These are phyloP conservation scores for Gaeumannomyces sp. DNA, from an alignment of 2,329 filamentous ascomycete genomes.

Conservation along the genomic window DNA sequence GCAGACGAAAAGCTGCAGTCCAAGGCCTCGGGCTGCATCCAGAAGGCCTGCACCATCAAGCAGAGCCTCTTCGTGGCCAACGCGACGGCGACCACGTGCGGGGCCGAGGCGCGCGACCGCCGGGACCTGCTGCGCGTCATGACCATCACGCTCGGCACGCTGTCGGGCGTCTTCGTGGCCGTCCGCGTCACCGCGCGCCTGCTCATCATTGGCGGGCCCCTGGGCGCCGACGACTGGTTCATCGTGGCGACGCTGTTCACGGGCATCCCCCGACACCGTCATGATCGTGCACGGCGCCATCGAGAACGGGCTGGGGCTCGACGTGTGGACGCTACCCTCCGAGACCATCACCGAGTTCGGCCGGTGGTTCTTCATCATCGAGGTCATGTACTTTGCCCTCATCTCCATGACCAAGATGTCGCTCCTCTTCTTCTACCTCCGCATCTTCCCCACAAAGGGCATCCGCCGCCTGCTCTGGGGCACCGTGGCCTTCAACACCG, in stretches of 20 bases:
- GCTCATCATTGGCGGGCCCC: conserved; percentile 6
- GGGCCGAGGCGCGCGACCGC: conserved; percentile 21
- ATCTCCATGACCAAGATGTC: conserved; percentile 43
- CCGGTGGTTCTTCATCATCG: conserved; percentile 35
- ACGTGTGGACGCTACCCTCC: conserved; percentile 42
- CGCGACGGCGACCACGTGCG: conserved; percentile 21
- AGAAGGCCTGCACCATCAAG: not conserved
- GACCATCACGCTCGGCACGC: conserved; percentile 23
- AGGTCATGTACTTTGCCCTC: conserved; percentile 38
- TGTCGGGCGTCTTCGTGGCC: conserved; percentile 30
- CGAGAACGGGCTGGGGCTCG: conserved; percentile 39
- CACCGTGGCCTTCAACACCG: conserved; percentile 32
- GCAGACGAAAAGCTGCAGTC: not conserved
- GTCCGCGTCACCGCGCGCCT: conserved; percentile 31
- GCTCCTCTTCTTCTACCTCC: conserved; percentile 48
- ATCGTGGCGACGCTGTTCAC: conserved; percentile 22
- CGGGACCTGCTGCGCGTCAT: conserved; percentile 26
- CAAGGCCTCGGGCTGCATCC: not conserved
- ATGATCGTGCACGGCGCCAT: conserved; percentile 26
- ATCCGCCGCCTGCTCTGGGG: conserved; percentile 35
- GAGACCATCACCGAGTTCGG: conserved; percentile 37
- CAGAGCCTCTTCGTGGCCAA: conserved; percentile 12
- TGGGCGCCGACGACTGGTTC: conserved; percentile 31
- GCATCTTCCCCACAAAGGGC: conserved; percentile 39
- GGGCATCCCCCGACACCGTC: conserved; percentile 23